Evolutionary conservation across 345 rosid species (phyloP).

Genomic region (Citrus unshiu): DNA sequence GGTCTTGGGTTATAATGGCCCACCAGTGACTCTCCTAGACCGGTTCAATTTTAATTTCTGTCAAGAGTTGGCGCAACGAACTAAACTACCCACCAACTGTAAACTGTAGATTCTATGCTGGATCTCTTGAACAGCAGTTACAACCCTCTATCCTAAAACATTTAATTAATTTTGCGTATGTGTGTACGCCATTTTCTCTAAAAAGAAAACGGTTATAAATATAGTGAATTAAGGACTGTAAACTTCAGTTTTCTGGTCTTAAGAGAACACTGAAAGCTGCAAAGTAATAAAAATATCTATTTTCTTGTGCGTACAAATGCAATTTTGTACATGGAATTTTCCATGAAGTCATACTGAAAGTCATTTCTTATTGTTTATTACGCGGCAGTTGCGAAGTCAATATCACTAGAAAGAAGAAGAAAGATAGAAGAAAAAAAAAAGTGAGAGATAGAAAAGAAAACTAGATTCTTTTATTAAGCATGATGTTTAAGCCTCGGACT

Average conservation of each 20-base stretch:
- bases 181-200: no score
- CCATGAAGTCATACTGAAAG: neutral
- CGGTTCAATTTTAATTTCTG: neutral
- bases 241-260: neutral
- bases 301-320: neutral
- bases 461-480: no score
- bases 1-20: neutral
- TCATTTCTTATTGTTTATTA: neutral
- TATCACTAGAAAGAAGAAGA: neutral
- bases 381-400: neutral
- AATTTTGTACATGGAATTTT: neutral
- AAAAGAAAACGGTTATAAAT: neutral
- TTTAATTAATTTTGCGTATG: no score
- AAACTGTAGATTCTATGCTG: neutral
- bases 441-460: no score
- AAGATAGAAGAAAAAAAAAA: no score
- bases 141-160: no score
- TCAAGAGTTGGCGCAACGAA: neutral
- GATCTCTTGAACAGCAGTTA: neutral
- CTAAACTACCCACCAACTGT: neutral
- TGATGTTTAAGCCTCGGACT: neutral
- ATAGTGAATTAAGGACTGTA: neutral
- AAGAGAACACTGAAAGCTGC: neutral
- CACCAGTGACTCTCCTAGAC: neutral
- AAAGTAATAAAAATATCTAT: neutral